phyloP scores from a whole-genome alignment of 495 filamentous ascomycete species.

The Penicillium antarcticum region DNA sequence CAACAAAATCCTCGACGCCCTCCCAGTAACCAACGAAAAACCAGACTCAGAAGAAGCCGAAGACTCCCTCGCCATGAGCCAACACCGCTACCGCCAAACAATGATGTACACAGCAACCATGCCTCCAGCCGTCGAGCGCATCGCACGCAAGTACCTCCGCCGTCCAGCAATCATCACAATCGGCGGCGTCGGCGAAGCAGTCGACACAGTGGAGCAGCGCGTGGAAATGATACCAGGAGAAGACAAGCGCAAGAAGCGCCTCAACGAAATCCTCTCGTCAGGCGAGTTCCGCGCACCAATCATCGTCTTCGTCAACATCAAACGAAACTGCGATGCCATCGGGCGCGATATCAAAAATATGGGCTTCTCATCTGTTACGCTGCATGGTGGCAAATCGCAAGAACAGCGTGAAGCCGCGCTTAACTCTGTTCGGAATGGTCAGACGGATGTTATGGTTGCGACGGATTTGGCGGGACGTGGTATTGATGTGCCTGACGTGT shows the following conservation, averaged over 20 bases:
- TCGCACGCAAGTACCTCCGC: slow-evolving; percentile 92
- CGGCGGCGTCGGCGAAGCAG: slow-evolving; percentile 92
- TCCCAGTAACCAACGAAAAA: slow-evolving; percentile 93
- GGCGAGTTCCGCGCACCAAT: slow-evolving; percentile 88
- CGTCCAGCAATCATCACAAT: slow-evolving; percentile 94
- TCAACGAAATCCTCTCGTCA: slow-evolving; percentile 83
- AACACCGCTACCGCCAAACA: slow-evolving; percentile 88
- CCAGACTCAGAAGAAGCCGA: slow-evolving; percentile 95
- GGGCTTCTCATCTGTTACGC: slow-evolving; percentile 85
- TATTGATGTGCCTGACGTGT: slow-evolving; percentile 97
- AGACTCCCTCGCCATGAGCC: slow-evolving; percentile 77
- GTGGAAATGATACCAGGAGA: slow-evolving; percentile 91
- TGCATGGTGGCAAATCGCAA: slow-evolving; percentile 95
- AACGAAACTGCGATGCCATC: slow-evolving; percentile 95
- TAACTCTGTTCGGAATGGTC: slow-evolving; percentile 75
- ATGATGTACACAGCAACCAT: slow-evolving; percentile 99
- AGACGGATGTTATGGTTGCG: slow-evolving; percentile 87
- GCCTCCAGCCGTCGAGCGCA: slow-evolving; percentile 89
- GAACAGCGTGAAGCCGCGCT: slow-evolving; percentile 96
- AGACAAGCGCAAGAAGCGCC: slow-evolving; percentile 95
- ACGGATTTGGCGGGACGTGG: slow-evolving; percentile 95
- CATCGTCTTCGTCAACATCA: slow-evolving; percentile 99
- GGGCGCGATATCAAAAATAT: slow-evolving; percentile 93
- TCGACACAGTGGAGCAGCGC: slow-evolving; percentile 96
- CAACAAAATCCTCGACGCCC: slow-evolving; percentile 97